Evolutionary conservation across 257 asterid species (phyloP).

Genomic region (Solanum lycopersicoides): DNA sequence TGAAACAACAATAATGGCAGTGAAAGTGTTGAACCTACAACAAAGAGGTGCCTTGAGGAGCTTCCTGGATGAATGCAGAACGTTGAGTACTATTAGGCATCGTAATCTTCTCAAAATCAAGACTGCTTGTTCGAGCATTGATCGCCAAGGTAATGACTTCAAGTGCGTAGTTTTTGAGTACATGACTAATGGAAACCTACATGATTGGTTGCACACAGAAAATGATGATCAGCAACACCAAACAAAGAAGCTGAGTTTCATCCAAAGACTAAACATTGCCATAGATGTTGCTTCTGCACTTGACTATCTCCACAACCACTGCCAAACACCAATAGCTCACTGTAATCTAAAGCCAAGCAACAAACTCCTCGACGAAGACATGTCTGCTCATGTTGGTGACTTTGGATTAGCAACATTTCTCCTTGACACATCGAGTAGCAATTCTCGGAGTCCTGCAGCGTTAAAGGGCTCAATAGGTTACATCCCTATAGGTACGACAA

Average conservation of each 20-base stretch:
- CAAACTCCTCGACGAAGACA: constrained; percentile 22
- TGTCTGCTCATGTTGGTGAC: constrained; percentile 28
- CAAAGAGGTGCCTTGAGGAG: constrained; percentile 17
- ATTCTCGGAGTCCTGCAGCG: background rate
- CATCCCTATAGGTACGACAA: constrained; percentile 24
- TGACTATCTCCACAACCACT: constrained; percentile 24
- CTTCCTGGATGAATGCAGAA: constrained; percentile 26
- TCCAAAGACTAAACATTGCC: constrained; percentile 12
- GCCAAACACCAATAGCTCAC: constrained; percentile 18
- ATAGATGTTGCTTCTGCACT: constrained; percentile 29
- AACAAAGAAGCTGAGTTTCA: background rate
- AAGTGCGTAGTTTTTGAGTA: constrained; percentile 19
- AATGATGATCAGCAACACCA: background rate
- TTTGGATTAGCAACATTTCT: constrained; percentile 31
- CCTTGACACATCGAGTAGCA: background rate
- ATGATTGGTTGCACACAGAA: constrained; percentile 17
- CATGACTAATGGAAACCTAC: constrained; percentile 28
- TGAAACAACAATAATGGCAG: constrained; percentile 6
- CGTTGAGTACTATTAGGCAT: constrained; percentile 17
- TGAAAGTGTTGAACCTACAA: constrained; percentile 22
- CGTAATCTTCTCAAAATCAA: constrained; percentile 21
- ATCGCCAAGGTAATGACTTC: constrained; percentile 27
- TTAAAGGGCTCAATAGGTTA: constrained; percentile 32
- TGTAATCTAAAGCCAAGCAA: constrained; percentile 38
- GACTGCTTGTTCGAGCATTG: constrained; percentile 21